Base-by-base conservation (phyloP, 1,284 basidiomycete species). In the Ustilago bromivora region DNA sequence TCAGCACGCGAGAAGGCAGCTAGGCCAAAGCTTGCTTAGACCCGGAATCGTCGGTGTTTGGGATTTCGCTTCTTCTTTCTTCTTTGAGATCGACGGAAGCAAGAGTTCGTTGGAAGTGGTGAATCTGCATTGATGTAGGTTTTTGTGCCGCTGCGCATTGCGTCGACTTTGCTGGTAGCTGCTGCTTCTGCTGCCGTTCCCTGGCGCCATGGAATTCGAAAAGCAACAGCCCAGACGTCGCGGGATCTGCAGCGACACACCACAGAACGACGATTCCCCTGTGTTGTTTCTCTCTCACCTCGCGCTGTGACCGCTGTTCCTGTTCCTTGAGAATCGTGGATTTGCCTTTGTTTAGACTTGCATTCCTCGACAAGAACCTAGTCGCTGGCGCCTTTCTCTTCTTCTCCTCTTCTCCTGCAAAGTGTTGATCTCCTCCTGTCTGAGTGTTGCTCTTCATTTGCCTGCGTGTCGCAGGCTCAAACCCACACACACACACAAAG, bases 401-500 rank as follows among this genome's bases (percentile, higher is more conserved):
- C 2, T 36, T 32, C 13, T 32, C 49, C 28, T 40, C 38, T 13
- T 32, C 28, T 32, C 49, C 15, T 9, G 49, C 13, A 5, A 51
- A 51, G 49, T 51, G 49, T 51, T 51, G 49, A 17, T 35, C 41
- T 49, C 34, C 53, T n/a, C 23, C 23, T 61, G 56, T 58, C 40
- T 59, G 49, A 61, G 66, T 68, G 66, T 62, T 62, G 66, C 40
- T 62, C 38, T 62, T 17, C n/a, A 19, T 15, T 19, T 46, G 43
- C 43, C 19, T 46, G 43, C 43, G 43, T 46, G 43, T 46, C n/a
- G 43, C 43, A 46, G 43, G 3, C 43, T 31, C 13, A 8, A 51
- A 51, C n/a, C 46, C 49, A 31, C 49, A 51, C 43, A 51, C n/a
- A n/a, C 49, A 31, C 49, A 51, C 43, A 46, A 46, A 46, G 43